phyloP scores from a whole-genome alignment of 2,329 filamentous ascomycete genomes.

The Aspergillus sp. region DNA sequence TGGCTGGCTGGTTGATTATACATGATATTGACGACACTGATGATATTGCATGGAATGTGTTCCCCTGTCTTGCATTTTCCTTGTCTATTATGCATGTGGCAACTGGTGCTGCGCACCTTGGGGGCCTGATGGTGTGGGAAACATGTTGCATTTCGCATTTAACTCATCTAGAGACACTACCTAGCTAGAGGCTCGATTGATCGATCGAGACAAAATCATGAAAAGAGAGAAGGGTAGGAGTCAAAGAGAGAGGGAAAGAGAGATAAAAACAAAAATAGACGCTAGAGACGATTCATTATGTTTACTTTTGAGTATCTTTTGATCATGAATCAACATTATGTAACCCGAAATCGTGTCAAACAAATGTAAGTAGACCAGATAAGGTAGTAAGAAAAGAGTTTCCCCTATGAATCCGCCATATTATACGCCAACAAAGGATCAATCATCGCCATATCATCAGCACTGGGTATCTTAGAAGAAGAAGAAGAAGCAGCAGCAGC shows the following conservation, averaged over 20 bases:
- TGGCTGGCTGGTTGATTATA: neutral
- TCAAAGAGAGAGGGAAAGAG: neutral
- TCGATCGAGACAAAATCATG: neutral
- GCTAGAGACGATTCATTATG: neutral
- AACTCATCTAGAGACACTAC: neutral
- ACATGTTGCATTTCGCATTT: neutral
- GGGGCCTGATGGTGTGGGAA: neutral
- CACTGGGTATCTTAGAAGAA: conserved; percentile 31
- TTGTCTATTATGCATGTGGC: too few relatives aligned
- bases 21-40: too few relatives aligned
- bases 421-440: conserved; percentile 38
- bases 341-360: neutral
- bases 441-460: conserved; percentile 36
- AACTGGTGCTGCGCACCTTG: too few relatives aligned
- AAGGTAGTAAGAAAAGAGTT: neutral
- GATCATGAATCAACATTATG: neutral
- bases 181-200: neutral
- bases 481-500: too few relatives aligned
- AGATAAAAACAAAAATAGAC: neutral
- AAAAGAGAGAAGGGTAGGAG: neutral
- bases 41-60: too few relatives aligned
- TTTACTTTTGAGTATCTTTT: neutral
- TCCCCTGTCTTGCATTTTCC: too few relatives aligned
- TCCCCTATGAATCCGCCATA: conserved; percentile 26
- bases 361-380: neutral